Base-by-base conservation (phyloP, 805 yeast species). In the Kazachstania viticola region DNA sequence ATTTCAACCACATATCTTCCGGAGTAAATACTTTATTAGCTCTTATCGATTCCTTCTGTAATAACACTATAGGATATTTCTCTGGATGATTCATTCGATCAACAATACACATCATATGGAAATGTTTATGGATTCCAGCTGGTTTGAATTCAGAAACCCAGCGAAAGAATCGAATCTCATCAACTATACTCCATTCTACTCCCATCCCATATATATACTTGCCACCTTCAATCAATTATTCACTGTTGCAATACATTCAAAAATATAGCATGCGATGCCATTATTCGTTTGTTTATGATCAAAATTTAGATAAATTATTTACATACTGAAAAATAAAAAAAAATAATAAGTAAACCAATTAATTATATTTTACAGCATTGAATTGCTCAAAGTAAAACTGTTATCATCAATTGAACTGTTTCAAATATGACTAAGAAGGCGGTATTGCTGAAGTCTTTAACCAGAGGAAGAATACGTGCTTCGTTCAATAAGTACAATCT, bases 401-500 rank as follows among this genome's bases (percentile, higher is more conserved):
- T n/a, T n/a, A n/a, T n/a, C n/a, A n/a, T n/a, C n/a, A 8, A 19
- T 11, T 19, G 21, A 19, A 11, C 11, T 7, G 11, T 19, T 8
- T 17, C 4, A 15, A 37, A 14, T 23, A 75, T 75, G 82, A 79
- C 81, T 35, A 70, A 77, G 58, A 70, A 64, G 61, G 70, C 77
- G n/a, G 57, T 58, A 38, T 58, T 69, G 40, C 54, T 74, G 51
- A 64, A 69, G 61, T 69, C 76, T 36, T 57, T 74, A 58, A 56
- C 75, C 32, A 67, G 81, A 49, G 82, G 83, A 26, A 69, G 82
- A 36, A 69, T 91, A 45, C 79, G 96, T 46, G 72, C 94, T 37
- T 80, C 95, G 16, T 81, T 83, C 79, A 87, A 83, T 72, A 85
- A 85, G 61, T 75, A 74, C 60, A 88, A 88, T 56, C 64, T 91